These are phyloP conservation scores for Viola odorata DNA, from an alignment of 345 rosid genomes.

Conservation along the genomic window DNA sequence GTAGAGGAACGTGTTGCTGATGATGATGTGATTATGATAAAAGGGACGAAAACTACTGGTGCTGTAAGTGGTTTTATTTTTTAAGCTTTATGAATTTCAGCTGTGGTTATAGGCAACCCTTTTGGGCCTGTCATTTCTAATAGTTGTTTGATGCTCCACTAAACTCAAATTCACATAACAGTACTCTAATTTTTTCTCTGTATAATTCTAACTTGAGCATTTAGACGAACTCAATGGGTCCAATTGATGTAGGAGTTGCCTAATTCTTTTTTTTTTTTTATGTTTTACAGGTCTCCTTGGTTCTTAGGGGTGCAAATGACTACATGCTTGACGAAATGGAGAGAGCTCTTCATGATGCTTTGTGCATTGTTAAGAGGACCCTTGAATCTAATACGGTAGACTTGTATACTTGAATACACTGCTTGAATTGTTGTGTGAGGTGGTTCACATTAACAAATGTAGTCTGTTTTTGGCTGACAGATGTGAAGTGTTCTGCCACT, in stretches of 20 bases:
- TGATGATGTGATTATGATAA: conserved; percentile 86
- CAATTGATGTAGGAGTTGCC: not conserved
- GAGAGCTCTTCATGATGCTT: conserved; percentile 84
- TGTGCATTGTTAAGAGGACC: conserved; percentile 87
- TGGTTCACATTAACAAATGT: not conserved
- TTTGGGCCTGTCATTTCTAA: too few relatives aligned
- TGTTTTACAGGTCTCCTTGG: conserved; percentile 63
- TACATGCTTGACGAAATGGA: conserved; percentile 99
- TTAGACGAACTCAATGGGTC: too few relatives aligned
- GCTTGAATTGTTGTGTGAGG: not conserved
- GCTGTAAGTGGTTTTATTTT: conserved; percentile 47
- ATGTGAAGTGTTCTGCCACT: too few relatives aligned
- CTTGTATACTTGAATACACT: conserved; percentile 1
- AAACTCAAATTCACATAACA: too few relatives aligned
- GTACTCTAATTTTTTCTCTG: too few relatives aligned
- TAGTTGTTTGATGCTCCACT: not conserved
- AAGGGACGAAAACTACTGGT: conserved; percentile 79
- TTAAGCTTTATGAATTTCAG: not conserved
- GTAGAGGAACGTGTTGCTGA: conserved; percentile 90
- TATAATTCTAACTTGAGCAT: too few relatives aligned
- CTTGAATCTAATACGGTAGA: conserved; percentile 87
- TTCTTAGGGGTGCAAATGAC: conserved; percentile 95
- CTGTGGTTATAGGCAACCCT: not conserved
- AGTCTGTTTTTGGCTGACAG: too few relatives aligned
- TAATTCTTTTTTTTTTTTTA: conserved; percentile 3